Conservation (phyloP, 495 filamentous ascomycete genomes). For the Penicillium simplicissimum region DNA sequence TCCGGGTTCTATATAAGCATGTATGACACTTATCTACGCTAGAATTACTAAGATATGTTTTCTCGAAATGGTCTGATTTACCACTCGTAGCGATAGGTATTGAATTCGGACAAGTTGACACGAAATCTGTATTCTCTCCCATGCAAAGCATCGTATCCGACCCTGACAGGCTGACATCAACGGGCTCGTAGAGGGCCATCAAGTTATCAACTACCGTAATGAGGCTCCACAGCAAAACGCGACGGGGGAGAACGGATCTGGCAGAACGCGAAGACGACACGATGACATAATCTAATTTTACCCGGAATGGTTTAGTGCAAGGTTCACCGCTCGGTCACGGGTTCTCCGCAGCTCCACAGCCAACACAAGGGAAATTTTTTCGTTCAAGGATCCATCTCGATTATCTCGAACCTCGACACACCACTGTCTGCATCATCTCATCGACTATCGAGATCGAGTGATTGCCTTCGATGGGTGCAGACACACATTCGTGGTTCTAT, state of each 20-base stretch:
- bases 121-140: not conserved
- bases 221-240: slow-evolving; percentile 8
- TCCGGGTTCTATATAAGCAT: not conserved
- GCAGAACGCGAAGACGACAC: not conserved
- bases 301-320: slow-evolving; percentile 17
- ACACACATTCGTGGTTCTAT: slow-evolving; percentile 18
- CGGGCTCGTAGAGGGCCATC: not conserved
- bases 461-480: slow-evolving; percentile 22
- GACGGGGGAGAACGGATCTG: not conserved
- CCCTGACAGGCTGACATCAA: not conserved
- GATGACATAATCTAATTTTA: slow-evolving; percentile 27
- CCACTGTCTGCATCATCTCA: slow-evolving; percentile 26
- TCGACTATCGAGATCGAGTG: slow-evolving; percentile 13
- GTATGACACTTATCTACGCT: not conserved
- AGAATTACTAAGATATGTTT: not conserved
- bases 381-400: slow-evolving; percentile 13
- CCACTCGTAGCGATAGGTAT: not conserved
- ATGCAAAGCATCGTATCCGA: not conserved
- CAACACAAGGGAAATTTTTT: slow-evolving; percentile 28
- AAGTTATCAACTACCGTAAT: not conserved
- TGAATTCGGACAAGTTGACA: not conserved
- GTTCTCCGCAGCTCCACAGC: slow-evolving; percentile 28
- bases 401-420: slow-evolving; percentile 10
- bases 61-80: not conserved
- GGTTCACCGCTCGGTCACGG: slow-evolving; percentile 23